Percentiles rank a stretch among this genome's conserved stretches.
phyloP scores from a whole-genome alignment of 495 filamentous ascomycete species.

The Neurospora terricola region DNA sequence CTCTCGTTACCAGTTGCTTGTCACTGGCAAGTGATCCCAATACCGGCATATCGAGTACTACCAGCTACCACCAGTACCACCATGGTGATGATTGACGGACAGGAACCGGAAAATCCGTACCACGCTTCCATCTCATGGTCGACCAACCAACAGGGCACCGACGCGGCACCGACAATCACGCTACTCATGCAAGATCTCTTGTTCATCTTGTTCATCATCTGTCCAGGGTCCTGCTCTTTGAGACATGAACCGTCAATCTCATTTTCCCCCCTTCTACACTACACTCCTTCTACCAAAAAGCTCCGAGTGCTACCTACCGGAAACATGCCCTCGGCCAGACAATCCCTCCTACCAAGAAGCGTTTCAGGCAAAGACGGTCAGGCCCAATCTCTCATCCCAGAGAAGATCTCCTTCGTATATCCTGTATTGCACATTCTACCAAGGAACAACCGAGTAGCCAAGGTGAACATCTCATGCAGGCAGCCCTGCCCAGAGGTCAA shows the following conservation, averaged over 20 bases:
- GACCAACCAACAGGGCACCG: neutral
- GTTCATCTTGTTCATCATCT: neutral
- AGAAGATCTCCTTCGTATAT: neutral
- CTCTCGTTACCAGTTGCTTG: neutral
- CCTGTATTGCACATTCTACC: neutral
- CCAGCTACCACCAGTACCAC: neutral
- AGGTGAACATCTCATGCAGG: neutral
- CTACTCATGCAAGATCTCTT: neutral
- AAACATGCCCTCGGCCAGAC: neutral
- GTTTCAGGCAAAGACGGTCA: neutral
- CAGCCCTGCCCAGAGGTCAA: neutral
- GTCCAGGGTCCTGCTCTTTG: neutral
- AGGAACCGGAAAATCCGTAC: neutral
- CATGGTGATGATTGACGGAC: neutral
- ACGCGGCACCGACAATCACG: neutral
- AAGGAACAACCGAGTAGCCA: neutral
- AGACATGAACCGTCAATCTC: neutral
- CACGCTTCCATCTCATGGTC: neutral
- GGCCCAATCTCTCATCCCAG: neutral
- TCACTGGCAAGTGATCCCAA: neutral
- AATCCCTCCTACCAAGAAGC: neutral
- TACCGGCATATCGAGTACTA: neutral
- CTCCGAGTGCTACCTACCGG: neutral
- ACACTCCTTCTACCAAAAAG: neutral
- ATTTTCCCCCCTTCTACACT: neutral